Evolutionary conservation across 1,284 basidiomycete species (phyloP).

Genomic region (Irpex sp.): DNA sequence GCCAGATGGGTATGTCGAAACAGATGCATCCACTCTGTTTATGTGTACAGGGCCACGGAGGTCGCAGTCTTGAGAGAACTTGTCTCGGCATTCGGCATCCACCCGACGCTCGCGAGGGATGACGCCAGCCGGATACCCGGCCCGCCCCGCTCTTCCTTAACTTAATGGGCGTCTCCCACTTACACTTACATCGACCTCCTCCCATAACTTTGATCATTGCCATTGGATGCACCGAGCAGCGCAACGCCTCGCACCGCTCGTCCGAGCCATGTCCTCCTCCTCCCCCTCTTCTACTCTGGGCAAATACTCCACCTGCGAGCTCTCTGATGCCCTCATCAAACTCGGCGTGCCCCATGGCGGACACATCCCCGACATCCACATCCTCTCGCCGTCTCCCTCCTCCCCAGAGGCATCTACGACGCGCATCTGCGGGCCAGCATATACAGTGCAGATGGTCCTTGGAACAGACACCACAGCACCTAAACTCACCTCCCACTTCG

Average conservation of each 20-base stretch:
- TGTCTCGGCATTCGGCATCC: neutral
- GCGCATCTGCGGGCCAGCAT: conserved; percentile 74
- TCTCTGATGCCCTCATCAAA: conserved; percentile 91
- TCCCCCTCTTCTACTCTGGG: conserved; percentile 32
- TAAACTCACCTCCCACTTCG: conserved; percentile 74
- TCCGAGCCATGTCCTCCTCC: conserved; percentile 19
- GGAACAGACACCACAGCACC: conserved; percentile 61
- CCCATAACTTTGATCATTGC: neutral
- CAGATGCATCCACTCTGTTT: too few species aligned
- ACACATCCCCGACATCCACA: conserved; percentile 76
- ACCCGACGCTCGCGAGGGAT: neutral
- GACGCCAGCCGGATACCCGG: neutral
- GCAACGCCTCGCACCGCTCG: conserved; percentile 7
- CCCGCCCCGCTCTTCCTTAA: neutral
- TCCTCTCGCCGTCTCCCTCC: conserved; percentile 43
- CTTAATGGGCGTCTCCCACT: neutral
- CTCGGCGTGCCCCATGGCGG: conserved; percentile 78
- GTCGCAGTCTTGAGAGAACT: conserved; percentile 7
- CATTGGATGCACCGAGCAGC: conserved; percentile 6
- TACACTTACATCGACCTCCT: neutral
- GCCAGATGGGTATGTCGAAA: too few species aligned
- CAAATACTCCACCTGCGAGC: conserved; percentile 71
- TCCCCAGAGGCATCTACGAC: conserved; percentile 18
- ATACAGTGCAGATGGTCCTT: conserved; percentile 87
- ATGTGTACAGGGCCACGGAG: neutral